Percentiles rank a stretch among this genome's conserved stretches.
Conservation (phyloP, 139 green algal species). For the Chlorella sp. region DNA sequence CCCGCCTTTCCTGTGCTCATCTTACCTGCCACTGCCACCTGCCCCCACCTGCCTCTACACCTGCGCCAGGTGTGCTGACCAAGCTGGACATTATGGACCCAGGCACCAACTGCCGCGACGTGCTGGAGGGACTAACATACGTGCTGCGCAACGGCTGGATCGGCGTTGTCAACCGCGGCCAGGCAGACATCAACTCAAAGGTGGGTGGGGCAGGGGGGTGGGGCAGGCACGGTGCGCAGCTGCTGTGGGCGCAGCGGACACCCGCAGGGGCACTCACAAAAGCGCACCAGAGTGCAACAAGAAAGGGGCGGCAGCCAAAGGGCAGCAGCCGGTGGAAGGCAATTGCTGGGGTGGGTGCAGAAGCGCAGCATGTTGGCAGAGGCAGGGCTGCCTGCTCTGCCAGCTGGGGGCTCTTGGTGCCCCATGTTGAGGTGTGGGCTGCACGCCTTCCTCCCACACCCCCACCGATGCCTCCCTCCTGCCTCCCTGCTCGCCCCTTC, state of each 20-base stretch:
- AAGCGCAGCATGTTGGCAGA: no score
- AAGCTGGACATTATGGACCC: constrained; percentile 99
- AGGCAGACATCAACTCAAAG: constrained; percentile 90
- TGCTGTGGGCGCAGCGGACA: background rate
- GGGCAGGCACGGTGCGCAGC: background rate
- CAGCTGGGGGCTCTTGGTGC: no score
- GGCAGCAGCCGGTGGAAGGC: background rate
- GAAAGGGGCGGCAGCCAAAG: background rate
- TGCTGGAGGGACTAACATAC: constrained; percentile 80
- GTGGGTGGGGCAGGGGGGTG: constrained; percentile 39
- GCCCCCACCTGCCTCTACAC: background rate
- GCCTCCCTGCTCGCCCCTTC: background rate
- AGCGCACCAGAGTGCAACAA: background rate
- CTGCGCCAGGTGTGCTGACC: constrained; percentile 67
- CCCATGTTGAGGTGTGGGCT: no score
- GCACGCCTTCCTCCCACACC: no score
- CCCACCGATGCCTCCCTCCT: background rate
- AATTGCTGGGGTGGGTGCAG: no score
- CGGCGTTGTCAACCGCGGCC: constrained; percentile 91
- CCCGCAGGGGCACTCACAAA: background rate
- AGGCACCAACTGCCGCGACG: constrained; percentile 88
- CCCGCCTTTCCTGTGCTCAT: background rate
- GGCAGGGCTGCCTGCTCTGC: no score
- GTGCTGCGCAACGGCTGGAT: constrained; percentile 92
- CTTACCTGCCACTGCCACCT: background rate